Conservation (phyloP, 192 early-diverging fungal species). For the Spizellomyces punctatus region DNA sequence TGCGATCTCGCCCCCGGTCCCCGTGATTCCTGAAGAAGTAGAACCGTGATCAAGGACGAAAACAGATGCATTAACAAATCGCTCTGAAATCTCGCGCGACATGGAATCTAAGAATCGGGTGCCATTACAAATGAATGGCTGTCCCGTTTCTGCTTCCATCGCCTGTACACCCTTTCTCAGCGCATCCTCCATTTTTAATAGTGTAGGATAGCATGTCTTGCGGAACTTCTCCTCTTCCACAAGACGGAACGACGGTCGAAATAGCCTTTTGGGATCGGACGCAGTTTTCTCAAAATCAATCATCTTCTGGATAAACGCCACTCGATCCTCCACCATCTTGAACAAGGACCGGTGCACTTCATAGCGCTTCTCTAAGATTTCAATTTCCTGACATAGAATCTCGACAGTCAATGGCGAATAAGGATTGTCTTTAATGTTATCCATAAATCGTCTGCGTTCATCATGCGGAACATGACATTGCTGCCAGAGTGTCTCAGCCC, state of each 20-base stretch:
- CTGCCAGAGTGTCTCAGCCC: conserved; percentile 39
- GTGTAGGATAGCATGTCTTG: conserved; percentile 73
- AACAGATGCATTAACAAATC: conserved; percentile 60
- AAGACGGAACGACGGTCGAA: conserved; percentile 75
- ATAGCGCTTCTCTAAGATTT: conserved; percentile 20
- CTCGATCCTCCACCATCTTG: conserved; percentile 31
- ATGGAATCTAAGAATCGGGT: conserved; percentile 16
- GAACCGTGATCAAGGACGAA: conserved; percentile 48
- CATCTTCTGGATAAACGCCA: conserved; percentile 58
- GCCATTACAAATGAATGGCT: conserved; percentile 9
- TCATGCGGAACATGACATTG: conserved; percentile 30
- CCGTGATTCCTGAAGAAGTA: no score
- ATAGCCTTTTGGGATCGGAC: conserved; percentile 73
- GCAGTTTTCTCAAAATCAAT: conserved; percentile 76
- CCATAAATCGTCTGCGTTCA: conserved; percentile 28
- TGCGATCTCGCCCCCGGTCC: no score
- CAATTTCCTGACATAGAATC: conserved; percentile 31
- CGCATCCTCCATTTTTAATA: conserved; percentile 64
- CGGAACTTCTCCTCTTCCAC: conserved; percentile 82
- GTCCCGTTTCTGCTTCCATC: conserved; percentile 47
- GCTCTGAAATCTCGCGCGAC: conserved; percentile 46
- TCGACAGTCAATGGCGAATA: conserved; percentile 43
- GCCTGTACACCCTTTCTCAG: conserved; percentile 54
- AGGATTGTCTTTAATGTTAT: conserved; percentile 34
- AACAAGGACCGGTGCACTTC: conserved; percentile 31